Conservation (phyloP, 345 rosid genomes). For the Citrus reticulata region DNA sequence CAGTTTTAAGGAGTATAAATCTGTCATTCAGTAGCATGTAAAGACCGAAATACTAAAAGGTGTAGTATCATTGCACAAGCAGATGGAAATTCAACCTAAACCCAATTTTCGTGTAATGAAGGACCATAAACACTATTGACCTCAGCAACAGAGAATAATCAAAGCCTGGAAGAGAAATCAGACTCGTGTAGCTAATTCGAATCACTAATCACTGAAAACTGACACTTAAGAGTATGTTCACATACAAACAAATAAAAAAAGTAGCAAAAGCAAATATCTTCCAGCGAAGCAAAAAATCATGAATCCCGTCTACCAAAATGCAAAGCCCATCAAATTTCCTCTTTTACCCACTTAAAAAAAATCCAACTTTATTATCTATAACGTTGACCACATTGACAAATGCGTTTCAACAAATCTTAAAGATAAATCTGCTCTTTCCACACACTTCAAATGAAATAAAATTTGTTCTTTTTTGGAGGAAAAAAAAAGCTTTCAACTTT, state of each 20-base stretch:
- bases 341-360: not conserved
- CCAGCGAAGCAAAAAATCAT: not conserved
- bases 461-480: rapidly evolving
- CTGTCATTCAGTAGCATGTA: not conserved
- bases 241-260: not conserved
- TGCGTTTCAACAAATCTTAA: not conserved
- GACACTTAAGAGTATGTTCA: not conserved
- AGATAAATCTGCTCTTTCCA: not conserved
- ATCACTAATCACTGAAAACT: not conserved
- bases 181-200: not conserved
- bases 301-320: not conserved
- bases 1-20: not conserved
- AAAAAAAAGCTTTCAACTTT: not conserved
- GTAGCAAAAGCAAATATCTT: conserved; percentile 1
- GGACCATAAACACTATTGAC: not conserved
- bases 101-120: not conserved
- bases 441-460: not conserved
- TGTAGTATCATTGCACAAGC: not conserved
- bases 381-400: not conserved
- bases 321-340: not conserved
- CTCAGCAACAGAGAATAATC: not conserved
- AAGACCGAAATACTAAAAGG: not conserved
- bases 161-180: not conserved
- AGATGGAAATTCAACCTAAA: not conserved
- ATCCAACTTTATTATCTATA: not conserved